Base-by-base conservation (phyloP, 1,284 basidiomycete species). In the Inonotus obliquus region DNA sequence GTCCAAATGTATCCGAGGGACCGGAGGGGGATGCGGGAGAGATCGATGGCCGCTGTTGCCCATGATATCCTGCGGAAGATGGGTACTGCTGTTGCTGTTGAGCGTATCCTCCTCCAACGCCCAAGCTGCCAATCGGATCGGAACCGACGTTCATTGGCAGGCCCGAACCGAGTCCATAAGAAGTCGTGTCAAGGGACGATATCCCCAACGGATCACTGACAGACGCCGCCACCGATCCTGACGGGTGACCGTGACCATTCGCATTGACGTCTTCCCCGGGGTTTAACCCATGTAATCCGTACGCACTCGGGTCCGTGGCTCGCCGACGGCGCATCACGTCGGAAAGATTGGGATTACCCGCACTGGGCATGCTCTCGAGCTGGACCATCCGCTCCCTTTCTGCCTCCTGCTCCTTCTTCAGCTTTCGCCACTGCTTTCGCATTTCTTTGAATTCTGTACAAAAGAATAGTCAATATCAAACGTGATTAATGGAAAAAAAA, bases 401-500 rank as follows among this genome's bases (percentile, higher is more conserved):
- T 19, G 25, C 38, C 38, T 73, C 76, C 25, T 80, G 80, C 67
- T 92, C 91, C 75, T 95, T 93, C 80, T 96, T 98, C 69, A 87
- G 85, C 76, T 92, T 93, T 59, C 94, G 86, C 94, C 95, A 97
- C 68, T 92, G 90, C 73, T 96, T 97, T 65, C 96, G 86, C 72
- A 97, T 87, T 70, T 98, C 96, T 73, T 97, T 98, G 81, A 98
- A 98, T 78, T 98, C 96, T 96, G 72, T 44, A 44, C n/a, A 6
- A 3, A 21, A 44, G 6, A 44, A 3, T 44, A 10, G 67, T 57
- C 63, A 56, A 25, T 57, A 47, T 44, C 41, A 51, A 64, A 56
- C 37, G 29, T 61, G 54, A 63, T 63, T 48, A 35, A 54, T 69
- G 61, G 32, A 54, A 1, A 23, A 17, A 59, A 48, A 9, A 9